These are phyloP conservation scores for Coniella vitis DNA, from an alignment of 2,329 filamentous ascomycete genomes.

Conservation along the genomic window DNA sequence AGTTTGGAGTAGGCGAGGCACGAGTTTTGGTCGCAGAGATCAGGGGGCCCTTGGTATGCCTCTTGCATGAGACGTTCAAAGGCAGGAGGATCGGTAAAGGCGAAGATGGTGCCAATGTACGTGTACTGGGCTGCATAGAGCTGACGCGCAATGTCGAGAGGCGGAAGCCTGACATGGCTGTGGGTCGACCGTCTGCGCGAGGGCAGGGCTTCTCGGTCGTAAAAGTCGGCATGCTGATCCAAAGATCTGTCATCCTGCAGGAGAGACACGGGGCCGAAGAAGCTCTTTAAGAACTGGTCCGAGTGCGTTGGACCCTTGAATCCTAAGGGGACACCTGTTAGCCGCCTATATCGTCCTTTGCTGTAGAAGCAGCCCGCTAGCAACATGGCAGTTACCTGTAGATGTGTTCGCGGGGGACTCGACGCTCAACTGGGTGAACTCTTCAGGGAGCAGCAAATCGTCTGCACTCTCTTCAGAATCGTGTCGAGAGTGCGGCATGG, in stretches of 20 bases:
- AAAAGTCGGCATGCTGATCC: constrained; percentile 27
- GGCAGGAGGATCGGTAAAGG: constrained; percentile 38
- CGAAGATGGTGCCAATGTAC: constrained; percentile 52
- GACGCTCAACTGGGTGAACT: constrained; percentile 29
- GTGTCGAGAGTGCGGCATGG: not conserved
- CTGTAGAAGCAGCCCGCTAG: too few species aligned
- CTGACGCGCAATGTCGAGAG: constrained; percentile 42
- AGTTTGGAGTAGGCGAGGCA: constrained; percentile 46
- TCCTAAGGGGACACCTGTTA: constrained; percentile 14
- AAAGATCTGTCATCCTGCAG: constrained; percentile 27
- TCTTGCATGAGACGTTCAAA: constrained; percentile 39
- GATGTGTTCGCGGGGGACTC: constrained; percentile 19
- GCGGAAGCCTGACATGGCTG: constrained; percentile 35
- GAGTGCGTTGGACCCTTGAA: constrained; percentile 32
- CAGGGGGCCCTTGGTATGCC: constrained; percentile 36
- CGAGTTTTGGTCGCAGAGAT: constrained; percentile 36
- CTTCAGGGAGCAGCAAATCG: constrained; percentile 26
- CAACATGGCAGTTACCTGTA: constrained; percentile 4
- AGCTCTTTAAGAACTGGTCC: constrained; percentile 31
- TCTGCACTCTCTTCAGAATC: constrained; percentile 23
- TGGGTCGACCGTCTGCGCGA: constrained; percentile 22
- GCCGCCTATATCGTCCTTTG: not conserved
- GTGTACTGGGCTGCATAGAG: constrained; percentile 46
- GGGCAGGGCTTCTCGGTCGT: constrained; percentile 28
- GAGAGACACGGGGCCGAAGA: constrained; percentile 30